Conservation (phyloP, 1,284 basidiomycete genomes). For the Blastosporella zonata region DNA sequence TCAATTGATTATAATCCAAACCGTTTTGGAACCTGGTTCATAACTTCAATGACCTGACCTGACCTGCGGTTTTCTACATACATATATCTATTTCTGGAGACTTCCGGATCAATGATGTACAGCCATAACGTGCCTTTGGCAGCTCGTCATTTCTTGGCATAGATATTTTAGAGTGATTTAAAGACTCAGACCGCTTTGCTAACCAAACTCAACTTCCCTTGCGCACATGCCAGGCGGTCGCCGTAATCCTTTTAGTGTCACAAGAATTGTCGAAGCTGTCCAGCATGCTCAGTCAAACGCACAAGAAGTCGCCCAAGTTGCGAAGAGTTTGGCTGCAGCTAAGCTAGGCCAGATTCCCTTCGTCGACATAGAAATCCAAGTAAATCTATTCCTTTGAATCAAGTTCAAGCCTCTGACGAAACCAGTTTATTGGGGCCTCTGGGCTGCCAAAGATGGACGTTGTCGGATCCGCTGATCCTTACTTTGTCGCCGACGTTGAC, state of each 20-base stretch:
- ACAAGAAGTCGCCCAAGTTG: conserved; percentile 28
- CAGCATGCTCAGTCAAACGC: conserved; percentile 30
- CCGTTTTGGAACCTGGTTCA: too few relatives aligned
- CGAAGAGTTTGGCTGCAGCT: conserved; percentile 30
- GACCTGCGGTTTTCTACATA: too few relatives aligned
- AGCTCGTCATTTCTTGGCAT: too few relatives aligned
- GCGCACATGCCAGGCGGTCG: conserved; percentile 25
- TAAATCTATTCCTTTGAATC: too few relatives aligned
- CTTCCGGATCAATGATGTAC: too few relatives aligned
- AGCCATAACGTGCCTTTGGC: too few relatives aligned
- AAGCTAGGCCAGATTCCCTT: conserved; percentile 36
- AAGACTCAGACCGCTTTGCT: background rate
- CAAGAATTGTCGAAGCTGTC: conserved; percentile 35
- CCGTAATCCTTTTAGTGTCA: conserved; percentile 36
- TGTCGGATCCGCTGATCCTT: conserved; percentile 65
- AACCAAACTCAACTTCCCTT: background rate
- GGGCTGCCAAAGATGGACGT: conserved; percentile 69
- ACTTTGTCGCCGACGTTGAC: conserved; percentile 68
- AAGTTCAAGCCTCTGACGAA: background rate
- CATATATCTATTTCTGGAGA: too few relatives aligned
- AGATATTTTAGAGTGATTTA: background rate
- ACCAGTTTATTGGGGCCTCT: conserved; percentile 65
- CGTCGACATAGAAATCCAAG: conserved; percentile 50
- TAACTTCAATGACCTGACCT: too few relatives aligned
- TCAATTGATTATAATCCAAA: too few relatives aligned